phyloP scores from a whole-genome alignment of 2,329 filamentous ascomycete genomes.

The Colletotrichum shisoi region DNA sequence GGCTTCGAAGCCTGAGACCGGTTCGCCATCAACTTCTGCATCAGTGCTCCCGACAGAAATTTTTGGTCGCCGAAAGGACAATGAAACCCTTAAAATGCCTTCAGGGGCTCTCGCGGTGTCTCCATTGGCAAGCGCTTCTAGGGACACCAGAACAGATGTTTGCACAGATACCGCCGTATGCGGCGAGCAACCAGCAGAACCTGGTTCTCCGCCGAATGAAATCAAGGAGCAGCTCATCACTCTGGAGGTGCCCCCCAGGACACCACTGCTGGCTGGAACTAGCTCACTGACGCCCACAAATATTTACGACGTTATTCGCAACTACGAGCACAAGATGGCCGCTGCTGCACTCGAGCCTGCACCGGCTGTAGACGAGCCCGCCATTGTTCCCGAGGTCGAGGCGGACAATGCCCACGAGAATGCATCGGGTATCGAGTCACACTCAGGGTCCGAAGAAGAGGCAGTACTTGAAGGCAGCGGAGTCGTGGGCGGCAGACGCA shows the following conservation, averaged over 20 bases:
- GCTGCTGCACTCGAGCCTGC: constrained; percentile 6
- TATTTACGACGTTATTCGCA: constrained; percentile 38
- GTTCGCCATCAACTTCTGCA: neutral
- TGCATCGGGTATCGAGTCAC: constrained; percentile 12
- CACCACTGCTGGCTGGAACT: constrained; percentile 8
- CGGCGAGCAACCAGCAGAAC: neutral
- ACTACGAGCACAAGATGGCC: constrained; percentile 38
- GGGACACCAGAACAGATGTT: neutral
- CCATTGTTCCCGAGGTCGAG: neutral
- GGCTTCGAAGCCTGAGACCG: neutral
- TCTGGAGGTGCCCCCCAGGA: constrained; percentile 9
- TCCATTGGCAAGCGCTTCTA: neutral
- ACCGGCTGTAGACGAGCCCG: neutral
- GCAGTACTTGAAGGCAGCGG: constrained; percentile 46
- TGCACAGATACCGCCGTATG: neutral
- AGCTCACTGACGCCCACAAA: constrained; percentile 33
- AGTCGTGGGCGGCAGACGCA: constrained; percentile 46
- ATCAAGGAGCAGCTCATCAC: constrained; percentile 31
- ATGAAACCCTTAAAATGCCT: neutral
- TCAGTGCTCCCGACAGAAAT: neutral
- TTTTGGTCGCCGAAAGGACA: neutral
- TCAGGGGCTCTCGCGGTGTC: neutral
- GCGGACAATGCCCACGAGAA: constrained; percentile 1
- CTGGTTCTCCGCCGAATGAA: neutral
- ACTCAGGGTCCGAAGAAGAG: constrained; percentile 32